Percentiles rank a stretch among this genome's conserved stretches.
Conservation (phyloP, 768 basidiomycete species). For the Tephrocybe sp. region DNA sequence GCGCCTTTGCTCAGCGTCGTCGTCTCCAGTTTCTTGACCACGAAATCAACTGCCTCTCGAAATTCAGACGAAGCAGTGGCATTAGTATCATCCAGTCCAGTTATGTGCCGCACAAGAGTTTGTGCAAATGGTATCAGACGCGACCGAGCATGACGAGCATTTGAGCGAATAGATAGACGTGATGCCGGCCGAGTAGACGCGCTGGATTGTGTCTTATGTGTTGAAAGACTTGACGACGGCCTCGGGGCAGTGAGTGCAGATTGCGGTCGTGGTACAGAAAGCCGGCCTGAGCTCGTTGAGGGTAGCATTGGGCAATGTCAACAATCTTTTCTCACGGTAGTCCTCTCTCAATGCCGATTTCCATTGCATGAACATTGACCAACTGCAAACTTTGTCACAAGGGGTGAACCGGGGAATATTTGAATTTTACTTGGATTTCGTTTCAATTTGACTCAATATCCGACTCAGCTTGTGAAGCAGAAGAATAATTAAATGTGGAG, state of each 20-base stretch:
- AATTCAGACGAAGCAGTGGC: slow-evolving; percentile 31
- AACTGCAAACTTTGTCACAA: no score
- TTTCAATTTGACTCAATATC: no score
- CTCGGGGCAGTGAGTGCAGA: slow-evolving; percentile 38
- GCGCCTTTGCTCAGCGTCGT: slow-evolving; percentile 53
- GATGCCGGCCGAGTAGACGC: slow-evolving; percentile 34
- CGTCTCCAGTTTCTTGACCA: slow-evolving; percentile 56
- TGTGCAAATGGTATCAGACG: slow-evolving; percentile 55
- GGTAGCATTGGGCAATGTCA: slow-evolving; percentile 16
- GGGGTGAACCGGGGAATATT: no score
- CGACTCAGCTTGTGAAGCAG: neutral
- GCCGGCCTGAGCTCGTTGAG: slow-evolving; percentile 18
- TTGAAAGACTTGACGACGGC: slow-evolving; percentile 13
- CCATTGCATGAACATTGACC: no score
- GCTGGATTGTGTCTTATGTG: slow-evolving; percentile 25
- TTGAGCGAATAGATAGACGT: slow-evolving; percentile 37
- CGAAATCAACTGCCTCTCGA: slow-evolving; percentile 51
- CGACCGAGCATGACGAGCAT: slow-evolving; percentile 40
- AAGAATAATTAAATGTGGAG: slow-evolving; percentile 2
- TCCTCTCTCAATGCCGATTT: no score
- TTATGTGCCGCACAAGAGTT: slow-evolving; percentile 48
- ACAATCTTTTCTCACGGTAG: slow-evolving; percentile 3
- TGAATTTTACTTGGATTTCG: no score
- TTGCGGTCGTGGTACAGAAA: slow-evolving; percentile 31
- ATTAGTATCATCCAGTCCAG: slow-evolving; percentile 46